phyloP scores from a whole-genome alignment of 1,284 basidiomycete species.

The Meripilus lineatus region DNA sequence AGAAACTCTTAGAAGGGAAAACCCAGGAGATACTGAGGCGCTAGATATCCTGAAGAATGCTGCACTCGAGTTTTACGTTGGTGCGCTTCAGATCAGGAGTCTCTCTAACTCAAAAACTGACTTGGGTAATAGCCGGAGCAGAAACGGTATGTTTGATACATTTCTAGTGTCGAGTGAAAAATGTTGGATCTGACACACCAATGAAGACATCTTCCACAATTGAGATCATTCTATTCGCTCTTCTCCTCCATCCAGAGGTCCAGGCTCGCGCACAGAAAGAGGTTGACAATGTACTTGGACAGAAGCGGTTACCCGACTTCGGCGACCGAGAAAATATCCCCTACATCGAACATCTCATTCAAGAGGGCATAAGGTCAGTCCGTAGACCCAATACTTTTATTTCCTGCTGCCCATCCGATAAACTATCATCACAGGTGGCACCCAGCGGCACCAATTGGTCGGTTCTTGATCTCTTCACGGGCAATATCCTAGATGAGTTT shows the following conservation, averaged over 20 bases:
- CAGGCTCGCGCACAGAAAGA: constrained; percentile 36
- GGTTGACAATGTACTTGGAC: constrained; percentile 34
- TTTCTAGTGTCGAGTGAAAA: too few species aligned
- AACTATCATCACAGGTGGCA: not conserved
- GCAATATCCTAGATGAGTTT: not conserved
- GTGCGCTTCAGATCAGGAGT: not conserved
- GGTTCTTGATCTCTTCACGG: not conserved
- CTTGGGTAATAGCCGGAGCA: not conserved
- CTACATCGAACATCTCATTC: constrained; percentile 34
- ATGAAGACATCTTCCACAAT: constrained; percentile 36
- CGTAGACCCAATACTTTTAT: too few species aligned
- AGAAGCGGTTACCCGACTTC: constrained; percentile 34
- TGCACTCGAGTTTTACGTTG: not conserved
- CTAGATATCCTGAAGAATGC: not conserved
- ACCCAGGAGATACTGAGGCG: not conserved
- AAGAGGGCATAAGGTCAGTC: constrained; percentile 26
- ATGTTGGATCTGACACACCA: not conserved
- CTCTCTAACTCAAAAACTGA: not conserved
- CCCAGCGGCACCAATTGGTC: not conserved
- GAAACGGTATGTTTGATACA: not conserved
- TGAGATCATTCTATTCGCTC: constrained; percentile 33
- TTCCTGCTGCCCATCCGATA: too few species aligned
- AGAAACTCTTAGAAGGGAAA: not conserved
- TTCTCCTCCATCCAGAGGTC: constrained; percentile 31
- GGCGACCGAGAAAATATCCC: constrained; percentile 33